Evolutionary conservation across 148 eudicot genomes (phyloP).

Genomic region (Rhododendron henanense): DNA sequence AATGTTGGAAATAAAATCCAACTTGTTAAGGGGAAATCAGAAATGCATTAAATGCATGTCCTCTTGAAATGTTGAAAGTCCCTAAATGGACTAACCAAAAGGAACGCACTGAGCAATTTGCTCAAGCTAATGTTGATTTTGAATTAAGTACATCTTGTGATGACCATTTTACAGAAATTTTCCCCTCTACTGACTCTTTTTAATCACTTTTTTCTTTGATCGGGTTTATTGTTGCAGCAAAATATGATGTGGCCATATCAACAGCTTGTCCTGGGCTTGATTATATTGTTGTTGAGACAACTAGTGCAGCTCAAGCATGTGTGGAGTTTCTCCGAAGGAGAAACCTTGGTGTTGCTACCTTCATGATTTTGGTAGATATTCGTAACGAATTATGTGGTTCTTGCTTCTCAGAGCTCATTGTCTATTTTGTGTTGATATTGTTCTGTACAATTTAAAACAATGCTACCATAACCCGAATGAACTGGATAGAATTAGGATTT

Average conservation of each 20-base stretch:
- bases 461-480: not conserved
- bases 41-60: too few relatives aligned
- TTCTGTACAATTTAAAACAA: not conserved
- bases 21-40: too few relatives aligned
- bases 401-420: not conserved
- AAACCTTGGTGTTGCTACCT: conserved; percentile 93
- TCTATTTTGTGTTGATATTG: not conserved
- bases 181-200: not conserved
- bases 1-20: too few relatives aligned
- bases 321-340: conserved; percentile 87
- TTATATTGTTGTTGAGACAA: conserved; percentile 92
- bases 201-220: not conserved
- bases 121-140: not conserved
- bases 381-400: not conserved
- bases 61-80: too few relatives aligned
- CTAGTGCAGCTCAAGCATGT: conserved; percentile 89
- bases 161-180: not conserved
- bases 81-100: too few relatives aligned
- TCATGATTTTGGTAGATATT: conserved; percentile 83
- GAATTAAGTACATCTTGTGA: not conserved
- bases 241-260: conserved; percentile 91
- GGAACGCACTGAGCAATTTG: not conserved
- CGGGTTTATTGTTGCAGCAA: conserved; percentile 42
- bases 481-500: not conserved
- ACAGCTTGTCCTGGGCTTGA: conserved; percentile 94